Evolutionary conservation across 306 rosid genomes (phyloP).

Genomic region (Dryas drummondii): DNA sequence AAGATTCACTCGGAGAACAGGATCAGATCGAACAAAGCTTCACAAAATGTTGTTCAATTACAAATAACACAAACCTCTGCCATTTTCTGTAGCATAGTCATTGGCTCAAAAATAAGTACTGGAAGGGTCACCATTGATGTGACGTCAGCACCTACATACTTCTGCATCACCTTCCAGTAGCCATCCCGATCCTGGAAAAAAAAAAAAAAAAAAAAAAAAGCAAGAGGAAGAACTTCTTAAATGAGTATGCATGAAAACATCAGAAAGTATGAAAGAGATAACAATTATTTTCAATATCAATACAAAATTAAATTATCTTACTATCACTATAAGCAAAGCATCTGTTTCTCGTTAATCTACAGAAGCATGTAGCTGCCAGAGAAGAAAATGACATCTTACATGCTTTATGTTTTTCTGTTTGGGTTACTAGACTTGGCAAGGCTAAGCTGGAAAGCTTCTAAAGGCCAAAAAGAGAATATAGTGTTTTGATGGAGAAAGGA

Average conservation of each 20-base stretch:
- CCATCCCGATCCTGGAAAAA: slow-evolving; percentile 74
- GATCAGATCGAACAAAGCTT: background rate
- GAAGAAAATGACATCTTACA: background rate
- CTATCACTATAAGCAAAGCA: background rate
- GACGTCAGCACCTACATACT: slow-evolving; percentile 77
- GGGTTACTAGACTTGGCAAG: background rate
- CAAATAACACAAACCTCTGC: slow-evolving; percentile 70
- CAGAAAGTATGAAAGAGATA: background rate
- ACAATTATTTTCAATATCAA: background rate
- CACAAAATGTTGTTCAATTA: background rate
- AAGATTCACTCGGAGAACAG: background rate
- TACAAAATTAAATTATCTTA: background rate
- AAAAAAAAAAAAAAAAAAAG: background rate
- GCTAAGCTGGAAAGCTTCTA: background rate
- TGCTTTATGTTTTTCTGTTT: background rate
- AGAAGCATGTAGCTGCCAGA: slow-evolving; percentile 3
- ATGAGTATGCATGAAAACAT: background rate
- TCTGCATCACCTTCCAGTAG: slow-evolving; percentile 94
- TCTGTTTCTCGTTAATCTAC: background rate
- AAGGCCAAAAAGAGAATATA: background rate
- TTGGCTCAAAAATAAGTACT: slow-evolving; percentile 86
- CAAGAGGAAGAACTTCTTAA: background rate
- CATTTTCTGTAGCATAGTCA: slow-evolving; percentile 94
- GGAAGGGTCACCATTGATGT: slow-evolving; percentile 95
- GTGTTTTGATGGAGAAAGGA: background rate